Evolutionary conservation across 192 early-diverging fungal species (phyloP).

Genomic region (Kickxella alabastrina): DNA sequence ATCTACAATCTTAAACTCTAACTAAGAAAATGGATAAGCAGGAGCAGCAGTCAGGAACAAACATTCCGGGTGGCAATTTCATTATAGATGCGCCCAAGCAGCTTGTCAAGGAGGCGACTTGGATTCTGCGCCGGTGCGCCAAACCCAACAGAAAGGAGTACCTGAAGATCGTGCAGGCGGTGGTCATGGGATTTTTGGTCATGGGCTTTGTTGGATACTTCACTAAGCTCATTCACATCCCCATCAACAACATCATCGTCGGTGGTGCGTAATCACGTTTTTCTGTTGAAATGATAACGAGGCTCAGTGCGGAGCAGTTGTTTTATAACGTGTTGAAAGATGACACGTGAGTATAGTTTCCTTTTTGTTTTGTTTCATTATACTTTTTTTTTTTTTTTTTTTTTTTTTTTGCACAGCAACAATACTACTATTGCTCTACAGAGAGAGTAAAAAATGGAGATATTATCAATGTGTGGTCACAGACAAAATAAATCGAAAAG

Average conservation of each 20-base stretch:
- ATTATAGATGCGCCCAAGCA: slow-evolving; percentile 84
- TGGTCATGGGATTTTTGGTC: slow-evolving; percentile 90
- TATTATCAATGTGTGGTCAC: not conserved
- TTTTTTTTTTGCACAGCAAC: not conserved
- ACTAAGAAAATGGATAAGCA: too few species aligned
- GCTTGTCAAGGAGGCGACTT: slow-evolving; percentile 87
- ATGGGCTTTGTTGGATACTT: slow-evolving; percentile 98
- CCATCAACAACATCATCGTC: slow-evolving; percentile 99
- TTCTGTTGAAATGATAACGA: not conserved
- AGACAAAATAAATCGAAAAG: too few species aligned
- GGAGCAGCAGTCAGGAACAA: slow-evolving; percentile 27
- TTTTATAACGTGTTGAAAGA: too few species aligned
- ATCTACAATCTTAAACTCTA: too few species aligned
- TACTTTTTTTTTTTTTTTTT: not conserved
- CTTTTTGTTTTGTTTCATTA: not conserved
- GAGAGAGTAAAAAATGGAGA: not conserved
- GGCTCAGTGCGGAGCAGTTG: too few species aligned
- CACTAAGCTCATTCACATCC: slow-evolving; percentile 99
- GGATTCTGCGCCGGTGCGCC: slow-evolving; percentile 92
- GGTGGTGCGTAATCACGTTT: slow-evolving; percentile 32
- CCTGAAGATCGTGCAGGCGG: slow-evolving; percentile 86
- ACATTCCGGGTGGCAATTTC: slow-evolving; percentile 33
- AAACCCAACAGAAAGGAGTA: slow-evolving; percentile 98
- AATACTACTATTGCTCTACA: slow-evolving; percentile 5
- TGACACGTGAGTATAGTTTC: not conserved